Conservation (phyloP, 2,329 filamentous ascomycete species). For the Ophiostoma tasmaniense region DNA sequence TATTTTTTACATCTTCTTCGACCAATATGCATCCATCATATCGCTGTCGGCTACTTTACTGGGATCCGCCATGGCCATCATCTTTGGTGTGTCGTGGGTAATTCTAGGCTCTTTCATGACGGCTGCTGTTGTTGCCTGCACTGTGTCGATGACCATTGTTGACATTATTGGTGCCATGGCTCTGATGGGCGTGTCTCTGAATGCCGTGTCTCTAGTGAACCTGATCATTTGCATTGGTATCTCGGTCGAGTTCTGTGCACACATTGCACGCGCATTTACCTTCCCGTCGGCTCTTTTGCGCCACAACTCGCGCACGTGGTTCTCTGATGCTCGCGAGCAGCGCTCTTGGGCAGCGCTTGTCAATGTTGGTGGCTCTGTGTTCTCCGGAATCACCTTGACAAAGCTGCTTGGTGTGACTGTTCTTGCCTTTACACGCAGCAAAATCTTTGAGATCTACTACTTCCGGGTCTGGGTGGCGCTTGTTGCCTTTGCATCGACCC, state of each 20-base stretch:
- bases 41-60: conserved; percentile 70
- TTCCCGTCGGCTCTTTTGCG: conserved; percentile 79
- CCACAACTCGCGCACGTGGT: conserved; percentile 68
- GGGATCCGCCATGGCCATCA: conserved; percentile 74
- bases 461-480: conserved; percentile 94
- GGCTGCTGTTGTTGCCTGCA: conserved; percentile 71
- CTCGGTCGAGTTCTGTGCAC: conserved; percentile 92
- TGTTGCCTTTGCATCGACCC: conserved; percentile 78
- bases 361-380: conserved; percentile 89
- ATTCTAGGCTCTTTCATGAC: conserved; percentile 80
- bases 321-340: conserved; percentile 67
- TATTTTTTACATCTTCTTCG: conserved; percentile 98
- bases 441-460: conserved; percentile 99
- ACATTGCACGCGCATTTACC: conserved; percentile 91
- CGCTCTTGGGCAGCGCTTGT: conserved; percentile 88
- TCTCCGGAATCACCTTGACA: conserved; percentile 92
- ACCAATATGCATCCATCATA: conserved; percentile 86
- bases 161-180: conserved; percentile 97
- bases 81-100: conserved; percentile 68
- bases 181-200: conserved; percentile 76
- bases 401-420: conserved; percentile 90
- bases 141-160: conserved; percentile 85
- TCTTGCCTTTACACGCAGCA: conserved; percentile 86
- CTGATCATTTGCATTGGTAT: conserved; percentile 96
- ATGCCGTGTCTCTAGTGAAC: conserved; percentile 92